Evolutionary conservation across 202 grass and related monocot species (phyloP), one percentile per base, ranked within the genome.

Genomic region (Panicum virgatum): DNA sequence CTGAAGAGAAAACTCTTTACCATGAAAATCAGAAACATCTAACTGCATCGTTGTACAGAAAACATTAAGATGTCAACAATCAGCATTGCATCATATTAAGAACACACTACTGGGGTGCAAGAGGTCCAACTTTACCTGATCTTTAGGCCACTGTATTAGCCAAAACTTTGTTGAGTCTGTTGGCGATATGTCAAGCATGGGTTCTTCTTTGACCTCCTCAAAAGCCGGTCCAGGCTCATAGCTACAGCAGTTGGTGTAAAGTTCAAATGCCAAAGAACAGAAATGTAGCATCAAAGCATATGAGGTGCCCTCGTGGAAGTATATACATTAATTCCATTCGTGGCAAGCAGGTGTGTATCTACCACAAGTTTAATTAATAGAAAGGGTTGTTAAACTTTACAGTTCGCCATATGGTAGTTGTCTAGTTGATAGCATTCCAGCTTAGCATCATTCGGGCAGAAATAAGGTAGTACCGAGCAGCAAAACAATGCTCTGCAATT

Each of bases 71-170:
- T n/a, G 9, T 80, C 57, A 45, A 12, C 69, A 27, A 12, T 20
- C 47, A 73, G 50, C 18, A 53, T 36, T 25, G 19, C 10, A 80
- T 18, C 51, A 80, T n/a, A 67, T 18, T 66, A 65, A 42, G 14
- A 72, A 38, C 76, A 78, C 26, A 73, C 10, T 29, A 79, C 30
- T 53, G 52, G 39, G 58, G 26, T 62, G 44, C 27, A 59, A 58
- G 38, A 60, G 52, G 34, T 38, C 42, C 42, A 14, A 22, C 3
- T 20, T 27, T 84, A 90, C 91, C 84, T 93, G 83, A 75, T 98
- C 81, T 70, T 93, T 75, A 61, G 92, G 89, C 89, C 84, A 93
- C 65, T 98, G 96, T 46, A 98, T 93, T 18, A 98, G 87, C 96
- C 96, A 98, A 87, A 91, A 81, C 79, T 95, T 88, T 26, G 73